Conservation (phyloP, 1,139 yeast species). For the Yamadazyma jaroonii region DNA sequence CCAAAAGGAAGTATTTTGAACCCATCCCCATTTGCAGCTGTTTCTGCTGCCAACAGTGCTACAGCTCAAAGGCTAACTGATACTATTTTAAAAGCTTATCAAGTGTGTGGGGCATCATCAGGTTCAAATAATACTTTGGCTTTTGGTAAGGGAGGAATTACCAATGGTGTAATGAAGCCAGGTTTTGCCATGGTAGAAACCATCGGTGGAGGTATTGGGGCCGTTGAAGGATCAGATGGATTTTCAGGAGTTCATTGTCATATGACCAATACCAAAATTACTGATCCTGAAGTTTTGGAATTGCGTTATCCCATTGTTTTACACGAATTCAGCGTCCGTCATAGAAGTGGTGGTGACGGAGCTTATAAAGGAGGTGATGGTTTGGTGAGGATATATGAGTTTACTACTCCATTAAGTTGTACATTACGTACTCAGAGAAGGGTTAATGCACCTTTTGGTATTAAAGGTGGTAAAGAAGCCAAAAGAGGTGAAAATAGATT, state of each 20-base stretch:
- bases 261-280: conserved; percentile 42
- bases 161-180: conserved; percentile 15
- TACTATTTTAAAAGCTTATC: conserved; percentile 47
- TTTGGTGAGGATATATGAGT: conserved; percentile 18
- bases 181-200: conserved; percentile 16
- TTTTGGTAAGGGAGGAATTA: conserved; percentile 41
- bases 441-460: conserved; percentile 19
- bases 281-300: conserved; percentile 39
- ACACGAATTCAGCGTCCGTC: conserved; percentile 25
- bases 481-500: conserved; percentile 57
- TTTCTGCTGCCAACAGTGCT: conserved; percentile 44
- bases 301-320: conserved; percentile 32
- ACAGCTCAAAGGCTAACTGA: conserved; percentile 41
- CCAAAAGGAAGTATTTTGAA: conserved; percentile 33
- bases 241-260: conserved; percentile 43
- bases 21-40: conserved; percentile 40
- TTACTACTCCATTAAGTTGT: conserved; percentile 16
- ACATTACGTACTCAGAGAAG: conserved; percentile 19
- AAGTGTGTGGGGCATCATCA: conserved; percentile 52
- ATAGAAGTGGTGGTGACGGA: conserved; percentile 34
- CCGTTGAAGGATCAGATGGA: conserved; percentile 25
- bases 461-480: conserved; percentile 41
- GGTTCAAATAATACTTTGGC: conserved; percentile 40
- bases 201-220: conserved; percentile 15
- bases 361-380: conserved; percentile 34